These are phyloP conservation scores for Raphanus hybrid DNA, from an alignment of 441 rosid genomes.

Conservation along the genomic window DNA sequence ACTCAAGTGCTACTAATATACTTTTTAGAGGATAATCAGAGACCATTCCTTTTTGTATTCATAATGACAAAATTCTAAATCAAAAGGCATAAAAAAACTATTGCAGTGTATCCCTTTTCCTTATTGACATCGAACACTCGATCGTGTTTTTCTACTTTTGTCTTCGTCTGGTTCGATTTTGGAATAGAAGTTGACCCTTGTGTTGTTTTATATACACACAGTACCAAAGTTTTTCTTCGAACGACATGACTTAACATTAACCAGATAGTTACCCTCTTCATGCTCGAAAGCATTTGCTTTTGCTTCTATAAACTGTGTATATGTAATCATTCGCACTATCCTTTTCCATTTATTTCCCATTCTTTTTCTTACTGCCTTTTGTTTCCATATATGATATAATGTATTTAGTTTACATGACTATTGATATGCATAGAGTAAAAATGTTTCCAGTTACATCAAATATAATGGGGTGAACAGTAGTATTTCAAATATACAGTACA, in stretches of 20 bases:
- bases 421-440: conserved; percentile 5
- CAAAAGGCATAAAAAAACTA: conserved; percentile 13
- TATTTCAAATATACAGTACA: no score
- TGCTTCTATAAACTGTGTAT: conserved; percentile 13
- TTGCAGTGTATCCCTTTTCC: conserved; percentile 21
- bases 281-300: conserved; percentile 28
- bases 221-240: conserved; percentile 20
- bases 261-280: conserved; percentile 36
- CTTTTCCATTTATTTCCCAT: conserved; percentile 29
- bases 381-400: background rate
- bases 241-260: conserved; percentile 37
- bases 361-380: background rate
- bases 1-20: conserved; percentile 29
- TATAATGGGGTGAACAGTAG: no score
- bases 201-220: conserved; percentile 33
- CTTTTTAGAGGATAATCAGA: conserved; percentile 30
- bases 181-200: conserved; percentile 44
- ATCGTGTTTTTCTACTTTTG: conserved; percentile 32
- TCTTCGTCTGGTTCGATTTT: conserved; percentile 35
- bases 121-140: conserved; percentile 35
- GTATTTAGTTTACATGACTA: background rate
- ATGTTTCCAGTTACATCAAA: no score
- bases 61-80: conserved; percentile 31
- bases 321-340: conserved; percentile 33
- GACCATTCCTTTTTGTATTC: conserved; percentile 36